A percentile compares a stretch with the other conserved stretches of the same genome.
phyloP scores from a whole-genome alignment of 129 eudicot species.

The Arctium minus region DNA sequence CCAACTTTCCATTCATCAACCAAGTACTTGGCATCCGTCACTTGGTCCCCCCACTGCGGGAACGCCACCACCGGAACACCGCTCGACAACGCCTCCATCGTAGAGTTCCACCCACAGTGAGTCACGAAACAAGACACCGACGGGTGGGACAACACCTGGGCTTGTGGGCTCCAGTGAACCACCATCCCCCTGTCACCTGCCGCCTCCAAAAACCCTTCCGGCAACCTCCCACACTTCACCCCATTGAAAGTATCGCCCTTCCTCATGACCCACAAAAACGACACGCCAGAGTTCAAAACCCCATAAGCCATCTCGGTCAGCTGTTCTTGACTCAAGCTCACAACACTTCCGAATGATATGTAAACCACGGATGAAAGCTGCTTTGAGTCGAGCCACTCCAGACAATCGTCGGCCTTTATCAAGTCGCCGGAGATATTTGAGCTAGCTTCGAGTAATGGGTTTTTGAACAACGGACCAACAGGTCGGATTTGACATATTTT shows the following conservation, averaged over 20 bases:
- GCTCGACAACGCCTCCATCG: too few species aligned
- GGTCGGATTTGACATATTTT: constrained; percentile 36
- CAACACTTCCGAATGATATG: constrained; percentile 61
- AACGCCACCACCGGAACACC: too few species aligned
- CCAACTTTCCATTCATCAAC: neutral
- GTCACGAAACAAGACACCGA: constrained; percentile 55
- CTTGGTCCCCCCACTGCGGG: too few species aligned
- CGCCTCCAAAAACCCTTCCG: constrained; percentile 40
- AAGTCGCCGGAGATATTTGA: constrained; percentile 30
- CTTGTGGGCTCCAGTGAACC: constrained; percentile 55
- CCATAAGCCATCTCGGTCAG: constrained; percentile 20
- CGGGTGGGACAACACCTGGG: constrained; percentile 46
- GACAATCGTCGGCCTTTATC: constrained; percentile 33
- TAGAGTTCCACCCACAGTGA: constrained; percentile 63
- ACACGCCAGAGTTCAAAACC: constrained; percentile 31
- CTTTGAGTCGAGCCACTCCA: constrained; percentile 46
- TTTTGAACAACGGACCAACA: constrained; percentile 52
- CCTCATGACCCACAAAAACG: constrained; percentile 58
- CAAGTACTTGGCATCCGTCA: too few species aligned
- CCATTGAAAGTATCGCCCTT: constrained; percentile 24
- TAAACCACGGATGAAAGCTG: constrained; percentile 50
- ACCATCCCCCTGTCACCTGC: constrained; percentile 43
- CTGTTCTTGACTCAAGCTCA: constrained; percentile 46
- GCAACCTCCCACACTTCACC: constrained; percentile 18
- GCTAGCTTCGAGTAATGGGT: neutral